Conservation (phyloP, 2,329 filamentous ascomycete species). For the Aspergillus udagawae region DNA sequence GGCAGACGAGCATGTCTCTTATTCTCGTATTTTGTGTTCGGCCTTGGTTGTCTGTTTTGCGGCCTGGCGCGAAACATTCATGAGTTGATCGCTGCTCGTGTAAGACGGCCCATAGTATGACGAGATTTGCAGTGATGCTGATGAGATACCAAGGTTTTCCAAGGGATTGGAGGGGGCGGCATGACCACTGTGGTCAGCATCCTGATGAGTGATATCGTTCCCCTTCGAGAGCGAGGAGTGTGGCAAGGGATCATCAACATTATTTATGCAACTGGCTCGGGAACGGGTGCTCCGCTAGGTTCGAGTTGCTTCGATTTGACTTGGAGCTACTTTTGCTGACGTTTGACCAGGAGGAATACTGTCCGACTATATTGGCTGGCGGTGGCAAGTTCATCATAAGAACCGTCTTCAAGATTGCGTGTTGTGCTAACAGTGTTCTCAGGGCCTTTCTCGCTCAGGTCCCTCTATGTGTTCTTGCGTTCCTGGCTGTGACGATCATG, state of each 20-base stretch:
- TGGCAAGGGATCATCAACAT: conserved; percentile 75
- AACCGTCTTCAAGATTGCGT: not conserved
- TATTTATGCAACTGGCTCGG: conserved; percentile 65
- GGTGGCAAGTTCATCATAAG: conserved; percentile 52
- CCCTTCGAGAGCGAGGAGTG: conserved; percentile 63
- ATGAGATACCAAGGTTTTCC: conserved; percentile 43
- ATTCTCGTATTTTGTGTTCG: conserved; percentile 52
- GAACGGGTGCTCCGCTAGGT: conserved; percentile 65
- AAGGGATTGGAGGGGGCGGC: conserved; percentile 65
- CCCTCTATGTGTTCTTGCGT: conserved; percentile 64
- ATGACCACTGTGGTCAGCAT: conserved; percentile 69
- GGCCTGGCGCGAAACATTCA: conserved; percentile 61
- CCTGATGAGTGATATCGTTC: conserved; percentile 66
- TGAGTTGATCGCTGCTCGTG: conserved; percentile 62
- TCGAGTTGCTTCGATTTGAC: conserved; percentile 1
- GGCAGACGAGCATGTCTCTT: conserved; percentile 53
- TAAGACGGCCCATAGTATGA: conserved; percentile 28
- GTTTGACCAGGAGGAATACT: conserved; percentile 52
- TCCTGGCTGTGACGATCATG: conserved; percentile 58
- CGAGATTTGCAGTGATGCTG: conserved; percentile 1
- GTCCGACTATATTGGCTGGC: conserved; percentile 71
- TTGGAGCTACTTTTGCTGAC: conserved; percentile 10
- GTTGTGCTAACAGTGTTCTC: conserved; percentile 11
- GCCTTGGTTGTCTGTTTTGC: conserved; percentile 47
- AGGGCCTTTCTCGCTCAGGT: conserved; percentile 70